Percentiles rank a stretch among this genome's conserved stretches.
Conservation (phyloP, 768 basidiomycete species). For the Candolleomyces eurysporus region DNA sequence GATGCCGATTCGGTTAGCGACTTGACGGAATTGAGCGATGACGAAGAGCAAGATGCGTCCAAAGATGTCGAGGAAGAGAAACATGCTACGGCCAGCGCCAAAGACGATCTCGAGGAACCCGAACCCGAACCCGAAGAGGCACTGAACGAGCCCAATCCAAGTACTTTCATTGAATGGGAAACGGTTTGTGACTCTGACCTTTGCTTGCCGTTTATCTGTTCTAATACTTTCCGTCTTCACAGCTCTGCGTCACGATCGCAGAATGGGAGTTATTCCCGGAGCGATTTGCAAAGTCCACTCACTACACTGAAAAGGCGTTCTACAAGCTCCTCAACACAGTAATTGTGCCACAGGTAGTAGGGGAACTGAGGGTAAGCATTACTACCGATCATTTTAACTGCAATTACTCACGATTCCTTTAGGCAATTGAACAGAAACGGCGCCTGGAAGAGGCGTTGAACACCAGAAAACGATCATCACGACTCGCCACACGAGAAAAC, state of each 20-base stretch:
- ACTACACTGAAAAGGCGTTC: conserved; percentile 80
- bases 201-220: neutral
- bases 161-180: conserved; percentile 85
- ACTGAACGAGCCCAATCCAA: no score
- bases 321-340: conserved; percentile 63
- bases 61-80: conserved; percentile 8
- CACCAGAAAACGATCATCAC: conserved; percentile 88
- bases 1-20: conserved; percentile 68
- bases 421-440: conserved; percentile 65
- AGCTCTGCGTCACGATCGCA: conserved; percentile 80
- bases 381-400: neutral
- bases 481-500: conserved; percentile 77
- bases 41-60: conserved; percentile 13
- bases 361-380: conserved; percentile 58
- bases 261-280: conserved; percentile 86
- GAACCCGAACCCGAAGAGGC: no score
- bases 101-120: neutral
- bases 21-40: conserved; percentile 70
- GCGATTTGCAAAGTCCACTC: conserved; percentile 70
- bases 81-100: conserved; percentile 10
- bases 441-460: conserved; percentile 72
- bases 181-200: conserved; percentile 50
- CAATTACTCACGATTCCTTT: neutral
- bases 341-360: conserved; percentile 70
- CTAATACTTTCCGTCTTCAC: neutral